phyloP scores from a whole-genome alignment of 2,329 filamentous ascomycete species.

The Chrysoporthe cubensis region DNA sequence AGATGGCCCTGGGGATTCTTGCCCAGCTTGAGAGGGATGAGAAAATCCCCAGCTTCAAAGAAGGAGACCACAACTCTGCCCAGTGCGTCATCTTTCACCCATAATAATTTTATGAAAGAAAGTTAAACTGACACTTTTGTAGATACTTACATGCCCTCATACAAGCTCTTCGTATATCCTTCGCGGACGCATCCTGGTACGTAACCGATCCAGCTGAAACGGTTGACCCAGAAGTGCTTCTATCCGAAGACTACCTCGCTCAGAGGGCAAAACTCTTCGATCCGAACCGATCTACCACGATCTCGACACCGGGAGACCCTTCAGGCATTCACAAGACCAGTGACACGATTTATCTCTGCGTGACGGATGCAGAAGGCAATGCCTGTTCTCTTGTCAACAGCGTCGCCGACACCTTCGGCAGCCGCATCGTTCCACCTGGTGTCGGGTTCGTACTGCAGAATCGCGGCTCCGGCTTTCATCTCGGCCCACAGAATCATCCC shows the following conservation, averaged over 20 bases:
- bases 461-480: conserved; percentile 81
- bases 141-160: conserved; percentile 75
- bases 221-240: conserved; percentile 46
- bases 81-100: conserved; percentile 50
- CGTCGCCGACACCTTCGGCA: conserved; percentile 86
- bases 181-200: conserved; percentile 87
- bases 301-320: conserved; percentile 65
- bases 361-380: conserved; percentile 80
- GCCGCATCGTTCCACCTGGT: conserved; percentile 78
- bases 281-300: conserved; percentile 65
- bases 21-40: conserved; percentile 78
- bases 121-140: background rate
- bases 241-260: conserved; percentile 73
- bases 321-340: conserved; percentile 63
- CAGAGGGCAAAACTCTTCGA: conserved; percentile 65
- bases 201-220: conserved; percentile 76
- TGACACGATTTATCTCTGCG: conserved; percentile 92
- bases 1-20: conserved; percentile 90
- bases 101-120: background rate
- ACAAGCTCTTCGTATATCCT: conserved; percentile 85
- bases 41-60: conserved; percentile 70
- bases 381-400: conserved; percentile 95
- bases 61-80: conserved; percentile 76
- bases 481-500: conserved; percentile 67
- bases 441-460: conserved; percentile 94